Percentiles rank a stretch among this genome's conserved stretches.
Evolutionary conservation across 192 early-diverging fungal species (phyloP).

Genomic region (Entomortierella beljakovae): DNA sequence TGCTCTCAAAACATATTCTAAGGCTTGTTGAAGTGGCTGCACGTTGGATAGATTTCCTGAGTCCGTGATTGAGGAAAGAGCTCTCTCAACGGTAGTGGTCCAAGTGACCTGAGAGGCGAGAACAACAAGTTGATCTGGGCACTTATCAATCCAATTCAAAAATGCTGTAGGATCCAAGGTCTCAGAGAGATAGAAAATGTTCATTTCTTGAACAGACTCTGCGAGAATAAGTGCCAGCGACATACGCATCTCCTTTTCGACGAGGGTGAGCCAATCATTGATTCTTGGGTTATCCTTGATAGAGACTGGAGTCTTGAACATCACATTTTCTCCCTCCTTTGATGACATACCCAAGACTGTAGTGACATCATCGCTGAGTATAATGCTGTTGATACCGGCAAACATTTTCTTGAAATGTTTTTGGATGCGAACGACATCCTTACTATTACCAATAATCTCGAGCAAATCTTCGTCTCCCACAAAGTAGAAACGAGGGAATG

Average conservation of each 20-base stretch:
- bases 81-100: constrained; percentile 89
- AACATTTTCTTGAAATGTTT: constrained; percentile 99
- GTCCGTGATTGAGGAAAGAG: constrained; percentile 63
- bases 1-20: constrained; percentile 73
- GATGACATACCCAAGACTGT: constrained; percentile 88
- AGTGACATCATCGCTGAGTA: constrained; percentile 84
- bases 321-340: constrained; percentile 91
- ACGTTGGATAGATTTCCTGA: constrained; percentile 44
- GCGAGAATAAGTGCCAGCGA: constrained; percentile 84
- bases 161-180: constrained; percentile 68
- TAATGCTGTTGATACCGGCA: constrained; percentile 89
- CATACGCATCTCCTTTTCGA: constrained; percentile 95
- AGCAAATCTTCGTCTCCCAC: constrained; percentile 99
- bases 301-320: constrained; percentile 81
- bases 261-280: constrained; percentile 95
- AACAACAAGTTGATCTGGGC: constrained; percentile 94
- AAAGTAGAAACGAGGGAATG: constrained; percentile 99
- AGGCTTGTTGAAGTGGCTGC: constrained; percentile 65
- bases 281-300: constrained; percentile 90
- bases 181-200: constrained; percentile 66
- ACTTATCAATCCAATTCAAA: constrained; percentile 87
- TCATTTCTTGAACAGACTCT: constrained; percentile 78
- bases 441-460: constrained; percentile 99
- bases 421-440: constrained; percentile 94
- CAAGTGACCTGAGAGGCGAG: constrained; percentile 91